phyloP scores from a whole-genome alignment of 495 filamentous ascomycete species.

The Neohortaea acidophila region DNA sequence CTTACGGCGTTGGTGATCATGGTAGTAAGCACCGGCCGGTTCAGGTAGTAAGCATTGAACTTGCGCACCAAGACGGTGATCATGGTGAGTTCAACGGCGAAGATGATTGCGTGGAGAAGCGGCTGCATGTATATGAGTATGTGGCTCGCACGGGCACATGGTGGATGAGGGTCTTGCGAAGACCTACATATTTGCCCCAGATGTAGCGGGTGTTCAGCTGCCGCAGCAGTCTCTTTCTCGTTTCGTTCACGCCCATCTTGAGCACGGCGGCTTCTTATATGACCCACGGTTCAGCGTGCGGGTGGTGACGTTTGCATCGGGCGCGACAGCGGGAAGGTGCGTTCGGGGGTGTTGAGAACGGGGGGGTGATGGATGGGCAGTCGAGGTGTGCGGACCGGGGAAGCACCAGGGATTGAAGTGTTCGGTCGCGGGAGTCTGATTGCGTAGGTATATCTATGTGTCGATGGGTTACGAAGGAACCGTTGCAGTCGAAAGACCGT shows the following conservation, averaged over 20 bases:
- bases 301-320: too few species aligned
- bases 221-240: conserved; percentile 19
- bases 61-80: conserved; percentile 65
- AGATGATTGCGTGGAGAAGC: conserved; percentile 67
- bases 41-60: conserved; percentile 85
- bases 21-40: conserved; percentile 87
- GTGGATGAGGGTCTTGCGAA: not conserved
- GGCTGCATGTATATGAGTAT: conserved; percentile 48
- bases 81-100: conserved; percentile 76
- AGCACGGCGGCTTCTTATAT: not conserved
- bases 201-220: conserved; percentile 30
- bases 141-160: not conserved
- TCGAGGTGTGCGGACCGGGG: too few species aligned
- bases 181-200: conserved; percentile 27
- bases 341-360: not conserved
- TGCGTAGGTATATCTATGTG: too few species aligned
- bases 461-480: too few species aligned
- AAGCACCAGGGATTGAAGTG: too few species aligned
- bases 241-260: conserved; percentile 17
- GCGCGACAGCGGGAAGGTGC: not conserved
- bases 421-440: too few species aligned
- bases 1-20: conserved; percentile 94
- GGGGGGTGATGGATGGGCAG: too few species aligned
- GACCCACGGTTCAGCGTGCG: too few species aligned
- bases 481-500: too few species aligned